phyloP scores from a whole-genome alignment of 179 eudicot species.

The Dionaea muscipula region DNA sequence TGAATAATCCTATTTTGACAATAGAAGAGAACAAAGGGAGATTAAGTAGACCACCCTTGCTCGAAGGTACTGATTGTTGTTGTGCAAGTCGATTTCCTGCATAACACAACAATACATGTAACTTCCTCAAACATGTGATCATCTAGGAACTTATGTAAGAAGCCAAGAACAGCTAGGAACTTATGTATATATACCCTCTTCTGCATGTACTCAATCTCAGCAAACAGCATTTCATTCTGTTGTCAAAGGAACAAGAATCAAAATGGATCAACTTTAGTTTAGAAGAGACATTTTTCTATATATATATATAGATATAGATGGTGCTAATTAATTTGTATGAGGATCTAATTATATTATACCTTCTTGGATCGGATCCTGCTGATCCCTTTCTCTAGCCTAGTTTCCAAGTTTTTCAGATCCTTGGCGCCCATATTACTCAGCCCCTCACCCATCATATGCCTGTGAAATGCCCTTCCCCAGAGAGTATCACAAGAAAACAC shows the following conservation, averaged over 20 bases:
- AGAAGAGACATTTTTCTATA: neutral
- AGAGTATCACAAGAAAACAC: too few species aligned
- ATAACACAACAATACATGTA: neutral
- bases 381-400: conserved; percentile 52
- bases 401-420: conserved; percentile 69
- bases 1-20: too few species aligned
- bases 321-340: too few species aligned
- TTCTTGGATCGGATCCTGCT: conserved; percentile 68
- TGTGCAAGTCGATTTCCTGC: conserved; percentile 91
- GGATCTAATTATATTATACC: too few species aligned
- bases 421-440: conserved; percentile 29
- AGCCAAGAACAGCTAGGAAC: neutral
- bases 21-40: neutral
- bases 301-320: too few species aligned
- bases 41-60: conserved; percentile 45
- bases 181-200: conserved; percentile 54
- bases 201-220: conserved; percentile 93
- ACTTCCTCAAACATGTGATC: neutral
- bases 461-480: conserved; percentile 10
- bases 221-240: conserved; percentile 91
- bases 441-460: conserved; percentile 80
- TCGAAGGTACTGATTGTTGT: conserved; percentile 78
- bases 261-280: neutral
- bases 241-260: neutral
- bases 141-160: neutral